These are phyloP conservation scores for Malassezia caprae DNA, from an alignment of 1,284 basidiomycete genomes.

Conservation along the genomic window DNA sequence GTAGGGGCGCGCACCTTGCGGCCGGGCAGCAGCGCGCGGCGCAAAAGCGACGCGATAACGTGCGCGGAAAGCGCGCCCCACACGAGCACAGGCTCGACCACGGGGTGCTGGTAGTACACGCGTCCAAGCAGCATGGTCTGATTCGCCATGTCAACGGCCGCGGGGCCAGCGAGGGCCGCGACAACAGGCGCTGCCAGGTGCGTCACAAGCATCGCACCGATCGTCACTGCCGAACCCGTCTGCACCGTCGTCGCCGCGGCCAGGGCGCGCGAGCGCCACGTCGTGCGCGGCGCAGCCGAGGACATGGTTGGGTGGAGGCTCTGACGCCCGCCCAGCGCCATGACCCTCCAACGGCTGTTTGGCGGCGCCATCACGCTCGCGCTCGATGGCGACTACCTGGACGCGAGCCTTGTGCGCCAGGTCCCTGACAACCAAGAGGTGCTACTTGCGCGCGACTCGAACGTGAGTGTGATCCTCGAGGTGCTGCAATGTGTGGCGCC, in stretches of 20 bases:
- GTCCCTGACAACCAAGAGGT: constrained; percentile 97
- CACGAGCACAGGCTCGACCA: constrained; percentile 29
- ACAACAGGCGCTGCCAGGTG: constrained; percentile 25
- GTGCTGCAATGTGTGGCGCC: constrained; percentile 65
- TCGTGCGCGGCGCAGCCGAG: not conserved
- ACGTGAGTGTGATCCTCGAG: constrained; percentile 74
- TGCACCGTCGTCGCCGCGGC: constrained; percentile 3
- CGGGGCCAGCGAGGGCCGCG: constrained; percentile 12
- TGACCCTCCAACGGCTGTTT: constrained; percentile 6
- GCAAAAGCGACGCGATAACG: constrained; percentile 17
- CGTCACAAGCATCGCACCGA: constrained; percentile 14
- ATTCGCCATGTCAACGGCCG: constrained; percentile 3
- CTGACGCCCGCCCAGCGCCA: not conserved
- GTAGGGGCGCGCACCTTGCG: not conserved
- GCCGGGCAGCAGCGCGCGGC: constrained; percentile 11
- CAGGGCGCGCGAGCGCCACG: not conserved
- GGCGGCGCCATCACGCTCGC: constrained; percentile 11
- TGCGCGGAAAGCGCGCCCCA: constrained; percentile 27
- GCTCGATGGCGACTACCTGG: constrained; percentile 3
- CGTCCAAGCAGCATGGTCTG: constrained; percentile 30
- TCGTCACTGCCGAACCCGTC: constrained; percentile 6
- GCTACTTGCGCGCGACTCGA: constrained; percentile 62
- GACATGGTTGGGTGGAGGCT: not conserved
- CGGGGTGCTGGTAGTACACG: constrained; percentile 33
- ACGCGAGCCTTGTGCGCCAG: constrained; percentile 70